phyloP scores from a whole-genome alignment of 1,284 basidiomycete genomes.

The Papiliotrema terrestris region DNA sequence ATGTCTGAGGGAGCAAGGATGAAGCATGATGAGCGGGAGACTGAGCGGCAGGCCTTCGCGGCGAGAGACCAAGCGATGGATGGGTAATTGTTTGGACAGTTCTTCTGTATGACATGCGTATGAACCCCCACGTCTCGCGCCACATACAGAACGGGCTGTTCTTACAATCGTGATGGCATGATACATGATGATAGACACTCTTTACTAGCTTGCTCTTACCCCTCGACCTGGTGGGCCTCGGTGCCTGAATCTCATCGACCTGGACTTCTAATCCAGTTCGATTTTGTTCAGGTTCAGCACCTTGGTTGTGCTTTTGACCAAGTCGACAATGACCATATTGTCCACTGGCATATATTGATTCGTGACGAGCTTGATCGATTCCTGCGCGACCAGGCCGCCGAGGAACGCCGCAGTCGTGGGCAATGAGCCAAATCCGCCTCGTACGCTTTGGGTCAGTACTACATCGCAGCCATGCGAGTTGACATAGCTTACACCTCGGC shows the following conservation, averaged over 20 bases:
- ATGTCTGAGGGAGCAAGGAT: background rate
- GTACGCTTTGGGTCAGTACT: constrained; percentile 48
- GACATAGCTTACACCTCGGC: constrained; percentile 69
- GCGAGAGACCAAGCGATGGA: background rate
- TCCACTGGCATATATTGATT: constrained; percentile 91
- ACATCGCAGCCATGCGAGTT: constrained; percentile 4
- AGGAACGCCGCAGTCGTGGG: constrained; percentile 91
- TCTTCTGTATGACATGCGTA: too few relatives aligned
- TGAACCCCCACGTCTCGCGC: too few relatives aligned
- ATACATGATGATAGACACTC: too few relatives aligned
- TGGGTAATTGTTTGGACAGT: too few relatives aligned
- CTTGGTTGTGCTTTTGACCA: constrained; percentile 56
- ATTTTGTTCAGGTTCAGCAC: constrained; percentile 40
- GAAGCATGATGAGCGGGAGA: background rate
- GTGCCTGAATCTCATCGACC: background rate
- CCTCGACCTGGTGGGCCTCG: too few relatives aligned
- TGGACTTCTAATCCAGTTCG: background rate
- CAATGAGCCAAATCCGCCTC: constrained; percentile 78
- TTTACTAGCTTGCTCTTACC: too few relatives aligned
- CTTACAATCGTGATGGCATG: too few relatives aligned
- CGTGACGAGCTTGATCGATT: constrained; percentile 95
- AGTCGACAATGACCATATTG: constrained; percentile 80
- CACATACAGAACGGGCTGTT: too few relatives aligned
- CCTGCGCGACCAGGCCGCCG: constrained; percentile 93
- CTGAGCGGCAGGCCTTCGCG: background rate